Evolutionary conservation across 176 grass and related monocot genomes (phyloP).

Genomic region (Chloris gayana): DNA sequence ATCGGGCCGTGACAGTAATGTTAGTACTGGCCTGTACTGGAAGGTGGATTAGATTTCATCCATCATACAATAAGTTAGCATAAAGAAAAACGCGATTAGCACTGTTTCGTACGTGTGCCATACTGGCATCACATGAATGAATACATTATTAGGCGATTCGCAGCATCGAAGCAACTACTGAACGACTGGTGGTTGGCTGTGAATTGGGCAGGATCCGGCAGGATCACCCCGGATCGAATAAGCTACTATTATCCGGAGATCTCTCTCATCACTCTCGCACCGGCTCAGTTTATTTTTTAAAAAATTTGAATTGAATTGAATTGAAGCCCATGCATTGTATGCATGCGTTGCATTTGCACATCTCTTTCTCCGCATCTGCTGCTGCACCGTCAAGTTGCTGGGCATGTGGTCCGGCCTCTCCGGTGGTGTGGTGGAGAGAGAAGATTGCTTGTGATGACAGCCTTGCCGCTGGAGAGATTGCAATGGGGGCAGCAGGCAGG

Average conservation of each 20-base stretch:
- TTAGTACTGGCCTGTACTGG: too few relatives aligned
- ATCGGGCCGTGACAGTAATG: background rate
- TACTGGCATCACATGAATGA: slow-evolving; percentile 26
- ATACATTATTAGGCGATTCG: background rate
- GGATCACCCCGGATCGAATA: slow-evolving; percentile 42
- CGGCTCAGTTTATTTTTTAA: background rate
- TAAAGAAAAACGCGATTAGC: background rate
- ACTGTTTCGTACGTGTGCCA: slow-evolving; percentile 23
- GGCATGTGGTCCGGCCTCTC: slow-evolving; percentile 16
- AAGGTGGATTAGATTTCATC: background rate
- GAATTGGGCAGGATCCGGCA: slow-evolving; percentile 53
- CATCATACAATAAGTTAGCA: background rate
- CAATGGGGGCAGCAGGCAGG: background rate
- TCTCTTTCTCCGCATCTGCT: background rate
- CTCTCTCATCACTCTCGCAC: slow-evolving; percentile 17
- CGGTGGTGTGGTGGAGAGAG: background rate
- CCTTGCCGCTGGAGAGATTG: slow-evolving; percentile 21
- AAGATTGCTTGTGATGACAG: slow-evolving; percentile 28
- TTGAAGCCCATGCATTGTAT: background rate
- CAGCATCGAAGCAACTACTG: slow-evolving; percentile 22
- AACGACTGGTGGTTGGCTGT: slow-evolving; percentile 28
- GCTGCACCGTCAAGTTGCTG: background rate
- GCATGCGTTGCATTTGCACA: slow-evolving; percentile 14
- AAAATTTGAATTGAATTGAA: background rate
- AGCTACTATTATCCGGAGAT: slow-evolving; percentile 36